These are phyloP conservation scores for Kickxella alabastrina DNA, from an alignment of 192 early-diverging fungal species.

Conservation along the genomic window DNA sequence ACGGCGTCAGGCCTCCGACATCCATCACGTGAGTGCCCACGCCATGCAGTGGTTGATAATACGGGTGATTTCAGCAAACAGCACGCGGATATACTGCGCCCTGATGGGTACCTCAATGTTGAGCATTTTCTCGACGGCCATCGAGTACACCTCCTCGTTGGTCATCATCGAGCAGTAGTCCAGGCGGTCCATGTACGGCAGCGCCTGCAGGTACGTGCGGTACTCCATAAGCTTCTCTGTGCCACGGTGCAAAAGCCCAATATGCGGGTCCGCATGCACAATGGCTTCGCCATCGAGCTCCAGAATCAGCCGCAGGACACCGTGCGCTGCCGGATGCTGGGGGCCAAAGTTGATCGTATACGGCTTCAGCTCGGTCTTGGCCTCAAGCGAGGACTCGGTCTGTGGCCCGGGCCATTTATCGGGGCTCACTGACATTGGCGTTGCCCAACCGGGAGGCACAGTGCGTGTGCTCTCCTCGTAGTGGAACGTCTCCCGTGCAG, in stretches of 20 bases:
- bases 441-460: constrained; percentile 39
- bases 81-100: constrained; percentile 93
- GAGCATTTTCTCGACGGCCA: constrained; percentile 96
- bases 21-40: constrained; percentile 95
- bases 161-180: constrained; percentile 99
- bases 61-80: constrained; percentile 97
- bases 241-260: constrained; percentile 95
- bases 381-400: constrained; percentile 20
- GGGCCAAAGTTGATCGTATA: constrained; percentile 99
- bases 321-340: constrained; percentile 99
- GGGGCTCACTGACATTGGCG: constrained; percentile 37
- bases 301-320: constrained; percentile 88
- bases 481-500: constrained; percentile 27
- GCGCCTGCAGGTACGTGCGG: constrained; percentile 95
- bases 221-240: constrained; percentile 99
- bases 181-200: constrained; percentile 98
- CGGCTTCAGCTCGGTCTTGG: constrained; percentile 55
- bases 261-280: constrained; percentile 91
- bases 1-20: constrained; percentile 96
- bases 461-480: constrained; percentile 24
- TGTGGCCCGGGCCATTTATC: constrained; percentile 45
- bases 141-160: constrained; percentile 96
- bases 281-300: constrained; percentile 92
- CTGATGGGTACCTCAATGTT: constrained; percentile 95
- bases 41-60: constrained; percentile 99